phyloP scores from a whole-genome alignment of 2,329 filamentous ascomycete genomes.

The Sphaceloma murrayae region DNA sequence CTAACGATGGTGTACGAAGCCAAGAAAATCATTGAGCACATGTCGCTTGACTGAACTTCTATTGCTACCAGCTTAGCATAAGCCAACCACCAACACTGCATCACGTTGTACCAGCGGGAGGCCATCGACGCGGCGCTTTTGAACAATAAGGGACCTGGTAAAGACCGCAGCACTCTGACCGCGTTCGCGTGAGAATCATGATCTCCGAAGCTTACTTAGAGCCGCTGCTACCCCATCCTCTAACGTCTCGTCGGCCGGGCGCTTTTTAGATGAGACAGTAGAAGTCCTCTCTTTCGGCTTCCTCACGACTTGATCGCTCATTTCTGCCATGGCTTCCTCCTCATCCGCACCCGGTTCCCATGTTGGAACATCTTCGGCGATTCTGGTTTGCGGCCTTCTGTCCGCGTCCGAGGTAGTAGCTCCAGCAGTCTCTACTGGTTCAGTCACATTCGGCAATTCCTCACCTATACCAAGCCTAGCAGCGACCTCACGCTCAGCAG shows the following conservation, averaged over 20 bases:
- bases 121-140: too few relatives aligned
- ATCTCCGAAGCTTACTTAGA: slow-evolving; percentile 44
- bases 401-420: slow-evolving; percentile 28
- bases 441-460: slow-evolving; percentile 23
- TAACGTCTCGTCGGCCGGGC: slow-evolving; percentile 37
- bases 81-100: too few relatives aligned
- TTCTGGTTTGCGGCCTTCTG: slow-evolving; percentile 28
- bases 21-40: slow-evolving; percentile 25
- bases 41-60: slow-evolving; percentile 17
- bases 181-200: too few relatives aligned
- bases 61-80: too few relatives aligned
- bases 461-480: slow-evolving; percentile 27
- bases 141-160: too few relatives aligned
- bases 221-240: slow-evolving; percentile 52
- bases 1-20: slow-evolving; percentile 26
- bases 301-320: neutral
- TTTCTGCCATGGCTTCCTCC: slow-evolving; percentile 37
- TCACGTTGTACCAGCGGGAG: too few relatives aligned
- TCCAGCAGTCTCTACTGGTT: slow-evolving; percentile 20
- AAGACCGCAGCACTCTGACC: too few relatives aligned
- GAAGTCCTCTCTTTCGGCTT: slow-evolving; percentile 5
- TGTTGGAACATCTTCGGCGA: slow-evolving; percentile 22
- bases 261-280: slow-evolving; percentile 25
- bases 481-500: slow-evolving; percentile 25
- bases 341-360: slow-evolving; percentile 33